Evolutionary conservation across 1,284 basidiomycete genomes (phyloP), one percentile per base, ranked within the genome.

Genomic region (Trichosporon sp.): DNA sequence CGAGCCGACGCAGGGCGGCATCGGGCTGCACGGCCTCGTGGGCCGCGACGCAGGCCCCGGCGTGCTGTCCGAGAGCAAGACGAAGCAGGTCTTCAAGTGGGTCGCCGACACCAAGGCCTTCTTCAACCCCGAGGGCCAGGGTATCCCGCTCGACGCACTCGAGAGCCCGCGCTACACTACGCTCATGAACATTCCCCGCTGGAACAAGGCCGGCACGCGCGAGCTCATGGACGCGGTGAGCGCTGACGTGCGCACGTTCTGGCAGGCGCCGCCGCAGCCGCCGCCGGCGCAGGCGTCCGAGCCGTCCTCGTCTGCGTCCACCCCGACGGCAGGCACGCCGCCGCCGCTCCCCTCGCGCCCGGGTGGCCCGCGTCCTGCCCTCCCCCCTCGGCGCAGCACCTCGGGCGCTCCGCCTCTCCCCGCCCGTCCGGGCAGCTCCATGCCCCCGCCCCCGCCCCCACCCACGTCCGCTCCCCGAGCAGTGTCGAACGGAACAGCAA

Each of bases 71-170:
- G 62, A 75, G 0, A 73, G 66, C 21, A 80, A 84, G 67, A 69
- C 79, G 21, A 80, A 80, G 66, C 71, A 82, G 29, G 76, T 84
- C 12, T 83, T 81, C 79, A 82, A 81, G 67, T 83, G 81, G 81
- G 73, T 82, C 4, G 75, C 80, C 68, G 60, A 80, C 21, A 71
- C 83, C 56, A 83, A 82, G 68, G 65, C 73, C 0, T 84, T 83
- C 73, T 83, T 82, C 75, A 83, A 83, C 70, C 81, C 83, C 9
- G 69, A 70, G 4, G 82, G 83, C 51, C 71, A 81, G 67, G 82
- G 81, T 13, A 77, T 84, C 2, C 81, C 81, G 1, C 27, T 78
- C n/a, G 18, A 65, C 18, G 58, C 66, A 38, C 75, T 84, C 18
- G 78, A 82, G 63, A 62, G 68, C 0, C 78, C 78, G 3, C 68